Evolutionary conservation across 129 eudicot genomes (phyloP), one percentile per base, ranked within the genome.

Genomic region (Arctium minus): DNA sequence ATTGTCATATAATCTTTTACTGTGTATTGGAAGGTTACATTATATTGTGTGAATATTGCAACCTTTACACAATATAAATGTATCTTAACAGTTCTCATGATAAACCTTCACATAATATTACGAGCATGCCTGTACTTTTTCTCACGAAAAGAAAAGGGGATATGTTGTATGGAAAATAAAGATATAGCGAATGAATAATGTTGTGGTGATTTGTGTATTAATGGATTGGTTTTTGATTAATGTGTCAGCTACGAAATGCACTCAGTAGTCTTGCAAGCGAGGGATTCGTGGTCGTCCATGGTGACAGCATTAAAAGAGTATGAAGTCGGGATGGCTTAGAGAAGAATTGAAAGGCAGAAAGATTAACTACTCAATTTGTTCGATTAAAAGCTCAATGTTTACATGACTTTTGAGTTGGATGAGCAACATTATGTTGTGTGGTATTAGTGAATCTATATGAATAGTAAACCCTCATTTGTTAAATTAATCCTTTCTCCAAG

Each of bases 221-320:
- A 60, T 30, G 33, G 31, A n/a, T 62, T 48, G 38, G 18, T 74
- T 62, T 44, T 74, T 76, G 29, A 10, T 12, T 39, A 30, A 56
- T 32, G 22, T 82, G 44, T 71, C 92, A 93, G 98, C 79, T 91
- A 50, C 92, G 98, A 70, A 90, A 89, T 71, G 97, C 97, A n/a
- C 85, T 93, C 27, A 79, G 91, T 39, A 91, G 90, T 22, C 98
- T 93, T 70, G 90, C 98, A 68, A 90, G 80, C 44, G 98, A 93
- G 80, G 97, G 98, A 74, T 86, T 93, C 73, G 92, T 93, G 50
- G 82, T 76, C 2, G 89, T 93, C 60, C 97, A 93, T 75, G 97
- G 97, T 37, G 98, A 93, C 78, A 89, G 81, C 18, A 92, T 91
- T 64, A 91, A 84, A 83, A 88, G 98, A 87, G 84, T 91, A 62